Evolutionary conservation across 192 early-diverging fungal genomes (phyloP).

Genomic region (Umbelopsis vinacea): DNA sequence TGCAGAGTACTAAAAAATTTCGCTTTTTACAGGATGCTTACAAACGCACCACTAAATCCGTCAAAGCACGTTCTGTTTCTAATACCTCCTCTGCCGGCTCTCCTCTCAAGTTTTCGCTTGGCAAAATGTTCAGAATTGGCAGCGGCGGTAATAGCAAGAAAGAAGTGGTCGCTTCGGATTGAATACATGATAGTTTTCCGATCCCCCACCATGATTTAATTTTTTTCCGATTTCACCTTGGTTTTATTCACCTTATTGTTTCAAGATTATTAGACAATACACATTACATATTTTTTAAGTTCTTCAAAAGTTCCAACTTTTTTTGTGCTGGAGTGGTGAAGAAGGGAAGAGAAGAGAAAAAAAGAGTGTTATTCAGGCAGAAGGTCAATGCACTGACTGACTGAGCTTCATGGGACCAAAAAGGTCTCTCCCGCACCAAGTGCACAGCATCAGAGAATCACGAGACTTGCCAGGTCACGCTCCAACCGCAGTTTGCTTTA

Average conservation of each 20-base stretch:
- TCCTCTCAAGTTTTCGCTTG: constrained; percentile 34
- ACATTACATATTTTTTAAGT: background rate
- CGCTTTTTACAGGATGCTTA: constrained; percentile 35
- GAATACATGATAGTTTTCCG: constrained; percentile 29
- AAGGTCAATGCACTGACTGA: background rate
- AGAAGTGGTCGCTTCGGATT: constrained; percentile 26
- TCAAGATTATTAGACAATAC: constrained; percentile 16
- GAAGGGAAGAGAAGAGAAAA: too few relatives aligned
- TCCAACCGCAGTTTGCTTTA: constrained; percentile 17
- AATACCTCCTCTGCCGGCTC: constrained; percentile 24
- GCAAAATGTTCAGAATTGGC: constrained; percentile 47
- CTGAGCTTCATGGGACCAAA: constrained; percentile 19
- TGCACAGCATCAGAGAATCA: constrained; percentile 8
- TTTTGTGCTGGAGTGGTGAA: background rate
- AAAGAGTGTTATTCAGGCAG: too few relatives aligned
- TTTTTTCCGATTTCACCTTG: constrained; percentile 12
- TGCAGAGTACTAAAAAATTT: too few relatives aligned
- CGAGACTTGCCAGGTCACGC: constrained; percentile 20
- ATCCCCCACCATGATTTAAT: background rate
- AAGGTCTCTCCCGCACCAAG: background rate
- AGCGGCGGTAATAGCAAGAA: constrained; percentile 30
- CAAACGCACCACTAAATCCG: constrained; percentile 34
- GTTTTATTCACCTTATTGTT: constrained; percentile 22
- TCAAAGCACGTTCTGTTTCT: background rate
- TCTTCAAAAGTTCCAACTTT: too few relatives aligned